Percentiles rank a stretch among this genome's conserved stretches.
These are phyloP conservation scores for Cenchrus fungigraminus DNA, from an alignment of 176 grass and related monocot species.

Conservation along the genomic window DNA sequence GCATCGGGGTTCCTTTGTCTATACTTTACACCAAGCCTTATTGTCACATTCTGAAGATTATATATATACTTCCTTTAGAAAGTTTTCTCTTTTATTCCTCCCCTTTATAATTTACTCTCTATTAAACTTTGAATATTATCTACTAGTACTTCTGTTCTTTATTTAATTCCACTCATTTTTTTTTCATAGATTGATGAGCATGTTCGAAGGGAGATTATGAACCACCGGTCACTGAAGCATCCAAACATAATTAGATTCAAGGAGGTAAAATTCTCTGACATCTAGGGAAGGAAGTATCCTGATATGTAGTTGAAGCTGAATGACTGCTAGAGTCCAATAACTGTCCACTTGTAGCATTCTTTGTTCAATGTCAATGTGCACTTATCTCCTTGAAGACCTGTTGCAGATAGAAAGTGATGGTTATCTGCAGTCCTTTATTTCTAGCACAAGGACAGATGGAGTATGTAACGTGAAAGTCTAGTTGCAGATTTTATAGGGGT, in stretches of 20 bases:
- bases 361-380: not conserved
- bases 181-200: constrained; percentile 85
- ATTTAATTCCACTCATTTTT: constrained; percentile 16
- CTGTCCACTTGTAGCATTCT: not conserved
- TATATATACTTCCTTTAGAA: not conserved
- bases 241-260: constrained; percentile 92
- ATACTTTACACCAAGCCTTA: not conserved
- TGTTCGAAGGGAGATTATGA: constrained; percentile 99
- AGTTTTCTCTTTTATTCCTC: not conserved
- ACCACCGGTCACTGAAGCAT: constrained; percentile 89
- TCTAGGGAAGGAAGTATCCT: constrained; percentile 6
- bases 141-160: not conserved
- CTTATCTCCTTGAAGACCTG: not conserved
- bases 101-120: not conserved
- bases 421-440: constrained; percentile 30
- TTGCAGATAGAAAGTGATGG: constrained; percentile 34
- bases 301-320: not conserved
- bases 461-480: constrained; percentile 19
- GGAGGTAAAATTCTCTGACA: constrained; percentile 69
- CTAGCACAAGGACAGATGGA: constrained; percentile 11
- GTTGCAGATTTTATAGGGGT: constrained; percentile 28
- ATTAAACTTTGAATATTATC: constrained; percentile 4
- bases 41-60: not conserved
- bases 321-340: constrained; percentile 13
- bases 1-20: not conserved